phyloP scores from a whole-genome alignment of 192 early-diverging fungal genomes.

The Coemansia brasiliensis region DNA sequence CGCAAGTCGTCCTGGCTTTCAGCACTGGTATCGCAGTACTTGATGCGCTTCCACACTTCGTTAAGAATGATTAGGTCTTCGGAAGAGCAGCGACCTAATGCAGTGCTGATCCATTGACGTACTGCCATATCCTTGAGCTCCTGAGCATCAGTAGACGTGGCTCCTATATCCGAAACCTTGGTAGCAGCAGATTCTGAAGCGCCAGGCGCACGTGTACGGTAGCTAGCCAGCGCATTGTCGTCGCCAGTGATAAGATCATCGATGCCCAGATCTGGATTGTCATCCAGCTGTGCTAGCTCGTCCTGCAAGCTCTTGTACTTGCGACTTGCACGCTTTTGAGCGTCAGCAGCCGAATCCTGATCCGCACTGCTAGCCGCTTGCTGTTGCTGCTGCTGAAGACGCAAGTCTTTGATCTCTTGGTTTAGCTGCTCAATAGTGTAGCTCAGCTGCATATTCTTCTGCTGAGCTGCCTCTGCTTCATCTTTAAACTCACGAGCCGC shows the following conservation, averaged over 20 bases:
- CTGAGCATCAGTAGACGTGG: conserved; percentile 15
- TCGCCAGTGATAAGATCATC: conserved; percentile 22
- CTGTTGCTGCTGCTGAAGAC: conserved; percentile 14
- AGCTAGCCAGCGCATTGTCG: not conserved
- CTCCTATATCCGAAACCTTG: conserved; percentile 10
- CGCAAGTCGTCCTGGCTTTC: conserved; percentile 32
- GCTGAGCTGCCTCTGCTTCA: conserved; percentile 13
- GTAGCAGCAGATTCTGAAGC: not conserved
- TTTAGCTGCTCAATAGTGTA: conserved; percentile 28
- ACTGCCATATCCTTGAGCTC: conserved; percentile 21
- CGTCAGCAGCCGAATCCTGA: not conserved
- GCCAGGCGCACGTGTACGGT: conserved; percentile 2
- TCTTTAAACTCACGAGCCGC: conserved; percentile 26
- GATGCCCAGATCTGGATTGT: conserved; percentile 21
- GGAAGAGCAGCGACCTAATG: conserved; percentile 34
- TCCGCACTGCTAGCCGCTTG: not conserved
- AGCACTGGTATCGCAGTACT: conserved; percentile 32
- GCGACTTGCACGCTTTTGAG: conserved; percentile 8
- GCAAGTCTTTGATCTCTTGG: conserved; percentile 34
- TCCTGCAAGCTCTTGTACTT: conserved; percentile 41
- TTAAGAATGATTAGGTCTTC: conserved; percentile 46
- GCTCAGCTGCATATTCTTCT: conserved; percentile 33
- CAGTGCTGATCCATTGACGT: conserved; percentile 31
- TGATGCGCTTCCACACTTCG: conserved; percentile 54
- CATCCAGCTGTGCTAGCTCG: conserved; percentile 31